Evolutionary conservation across 2,329 filamentous ascomycete species (phyloP), one percentile per base, ranked within the genome.

Genomic region (Talaromyces verruculosus): DNA sequence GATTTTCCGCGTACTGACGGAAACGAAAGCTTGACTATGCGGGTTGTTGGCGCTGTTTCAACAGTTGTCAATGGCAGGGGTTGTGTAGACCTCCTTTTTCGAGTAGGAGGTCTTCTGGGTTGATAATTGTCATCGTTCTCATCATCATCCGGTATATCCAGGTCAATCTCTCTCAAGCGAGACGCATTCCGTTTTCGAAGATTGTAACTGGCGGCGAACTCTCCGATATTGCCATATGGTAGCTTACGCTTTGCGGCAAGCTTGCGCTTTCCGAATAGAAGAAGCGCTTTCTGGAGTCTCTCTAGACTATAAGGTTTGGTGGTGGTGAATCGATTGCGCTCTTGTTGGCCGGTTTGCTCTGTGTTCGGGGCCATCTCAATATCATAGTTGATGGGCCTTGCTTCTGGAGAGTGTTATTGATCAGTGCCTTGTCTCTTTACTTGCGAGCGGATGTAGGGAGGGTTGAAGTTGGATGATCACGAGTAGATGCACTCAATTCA

Each of bases 181-280:
- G 35, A 41, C 1, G 61, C 57, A 13, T 51, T 30, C 28, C 69
- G 67, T 13, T 47, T 65, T 25, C 71, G 69, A 2, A 72, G 45
- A 10, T 64, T 63, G 25, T 71, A 71, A 69, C 51, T 57, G 3
- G 63, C 63, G 62, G 35, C 41, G 45, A 59, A 66, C 11, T 60
- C 33, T 28, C 60, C 63, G 15, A 63, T 62, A 19, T 69, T 69
- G 61, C 65, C 61, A 57, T 69, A 67, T 15, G 68, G 69, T 17
- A 65, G 64, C 60, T 67, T 65, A 71, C 80, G 67, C 71, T 76
- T 73, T 59, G 69, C 69, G 66, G 73, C 25, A 13, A 28, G 25
- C 53, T 53, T 68, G 13, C 5, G 43, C 6, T 60, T 63, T 22
- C 59, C 41, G 41, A 64, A 68, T 1, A 66, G 28, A 19, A n/a